A percentile compares a stretch with the other conserved stretches of the same genome.
Evolutionary conservation across 208 protist species (phyloP).

Genomic region (Trypanosoma boissoni): DNA sequence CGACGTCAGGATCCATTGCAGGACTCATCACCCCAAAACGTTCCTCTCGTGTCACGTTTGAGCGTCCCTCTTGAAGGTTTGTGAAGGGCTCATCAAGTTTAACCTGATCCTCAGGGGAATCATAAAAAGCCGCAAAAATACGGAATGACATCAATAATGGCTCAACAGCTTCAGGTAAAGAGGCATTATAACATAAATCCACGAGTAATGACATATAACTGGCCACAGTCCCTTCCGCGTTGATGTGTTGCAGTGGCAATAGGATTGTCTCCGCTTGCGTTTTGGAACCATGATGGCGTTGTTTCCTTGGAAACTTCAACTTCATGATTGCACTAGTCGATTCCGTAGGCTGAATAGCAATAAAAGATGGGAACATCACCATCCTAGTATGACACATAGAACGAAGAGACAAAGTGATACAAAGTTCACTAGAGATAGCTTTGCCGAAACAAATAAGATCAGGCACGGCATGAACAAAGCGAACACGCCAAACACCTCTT

Average conservation of each 20-base stretch:
- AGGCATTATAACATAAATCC: too few species aligned
- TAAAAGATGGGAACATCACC: conserved; percentile 28
- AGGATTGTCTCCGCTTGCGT: not conserved
- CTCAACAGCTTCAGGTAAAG: too few species aligned
- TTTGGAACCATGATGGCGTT: too few species aligned
- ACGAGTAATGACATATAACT: conserved; percentile 12
- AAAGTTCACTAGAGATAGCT: conserved; percentile 10
- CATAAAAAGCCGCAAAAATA: conserved; percentile 26
- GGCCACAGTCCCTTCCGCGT: conserved; percentile 7
- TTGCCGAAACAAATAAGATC: conserved; percentile 35
- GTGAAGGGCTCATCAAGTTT: conserved; percentile 18
- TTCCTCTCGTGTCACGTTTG: conserved; percentile 11
- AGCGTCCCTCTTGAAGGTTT: conserved; percentile 15
- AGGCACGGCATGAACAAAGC: conserved; percentile 34
- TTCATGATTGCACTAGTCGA: too few species aligned
- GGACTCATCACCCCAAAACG: conserved; percentile 21
- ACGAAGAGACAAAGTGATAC: conserved; percentile 24
- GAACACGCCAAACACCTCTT: conserved; percentile 24
- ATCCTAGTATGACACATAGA: not conserved
- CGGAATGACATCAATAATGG: conserved; percentile 3
- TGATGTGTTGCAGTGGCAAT: conserved; percentile 23
- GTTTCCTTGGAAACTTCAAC: too few species aligned
- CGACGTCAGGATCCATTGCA: conserved; percentile 11
- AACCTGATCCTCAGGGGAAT: conserved; percentile 17
- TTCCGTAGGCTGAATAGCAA: conserved; percentile 33